These are phyloP conservation scores for Solanum sejunctum DNA, from an alignment of 257 asterid species.

Conservation along the genomic window DNA sequence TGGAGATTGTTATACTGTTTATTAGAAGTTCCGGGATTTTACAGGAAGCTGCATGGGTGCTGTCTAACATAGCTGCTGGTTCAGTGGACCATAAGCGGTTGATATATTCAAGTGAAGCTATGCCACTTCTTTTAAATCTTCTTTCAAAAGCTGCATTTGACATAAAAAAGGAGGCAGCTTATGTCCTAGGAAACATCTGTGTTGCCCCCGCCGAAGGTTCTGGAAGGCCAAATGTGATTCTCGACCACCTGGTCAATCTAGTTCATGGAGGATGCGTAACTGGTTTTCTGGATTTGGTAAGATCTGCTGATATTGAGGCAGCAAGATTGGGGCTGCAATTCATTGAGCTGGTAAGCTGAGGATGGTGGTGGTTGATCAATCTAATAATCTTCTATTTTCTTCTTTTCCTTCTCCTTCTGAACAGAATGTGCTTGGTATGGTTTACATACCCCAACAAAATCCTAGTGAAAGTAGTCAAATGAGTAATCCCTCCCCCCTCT, in stretches of 20 bases:
- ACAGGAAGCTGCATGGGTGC: constrained; percentile 95
- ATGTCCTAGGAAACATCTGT: constrained; percentile 82
- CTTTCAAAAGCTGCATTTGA: constrained; percentile 76
- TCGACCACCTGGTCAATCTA: constrained; percentile 80
- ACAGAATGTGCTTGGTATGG: background rate
- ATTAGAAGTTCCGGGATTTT: background rate
- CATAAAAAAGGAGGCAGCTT: constrained; percentile 84
- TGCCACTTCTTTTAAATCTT: constrained; percentile 39
- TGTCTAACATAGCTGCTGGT: constrained; percentile 86
- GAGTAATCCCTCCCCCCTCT: background rate
- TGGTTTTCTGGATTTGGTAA: constrained; percentile 73
- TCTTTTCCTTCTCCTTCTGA: background rate
- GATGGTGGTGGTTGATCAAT: background rate
- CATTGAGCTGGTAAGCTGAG: constrained; percentile 72
- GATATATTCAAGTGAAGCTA: constrained; percentile 70
- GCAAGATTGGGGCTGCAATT: constrained; percentile 89
- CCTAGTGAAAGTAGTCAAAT: background rate
- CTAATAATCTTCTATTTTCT: background rate
- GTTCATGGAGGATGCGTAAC: constrained; percentile 63
- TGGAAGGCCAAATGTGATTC: constrained; percentile 54
- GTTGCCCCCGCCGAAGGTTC: constrained; percentile 62
- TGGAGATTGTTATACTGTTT: background rate
- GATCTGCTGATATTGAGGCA: constrained; percentile 85
- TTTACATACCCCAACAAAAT: background rate
- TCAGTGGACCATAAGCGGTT: constrained; percentile 65